Percentiles rank a stretch among this genome's conserved stretches.
These are phyloP conservation scores for Sphagnum tenellum DNA, from an alignment of 225 moss, liverwort and hornwort species.

Conservation along the genomic window DNA sequence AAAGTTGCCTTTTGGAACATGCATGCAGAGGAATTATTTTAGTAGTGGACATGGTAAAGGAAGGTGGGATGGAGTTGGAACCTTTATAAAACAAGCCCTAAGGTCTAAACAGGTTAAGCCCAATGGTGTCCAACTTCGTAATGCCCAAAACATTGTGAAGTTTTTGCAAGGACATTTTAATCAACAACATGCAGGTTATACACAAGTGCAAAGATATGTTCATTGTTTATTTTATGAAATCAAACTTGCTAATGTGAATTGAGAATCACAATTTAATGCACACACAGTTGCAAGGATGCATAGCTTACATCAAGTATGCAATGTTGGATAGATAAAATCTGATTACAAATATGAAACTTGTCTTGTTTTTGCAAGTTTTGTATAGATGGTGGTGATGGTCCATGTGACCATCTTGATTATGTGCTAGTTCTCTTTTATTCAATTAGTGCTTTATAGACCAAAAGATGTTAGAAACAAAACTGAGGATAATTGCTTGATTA, in stretches of 20 bases:
- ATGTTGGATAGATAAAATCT: background rate
- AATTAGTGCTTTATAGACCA: too few relatives aligned
- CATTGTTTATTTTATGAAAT: too few relatives aligned
- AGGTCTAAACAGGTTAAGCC: background rate
- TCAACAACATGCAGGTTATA: background rate
- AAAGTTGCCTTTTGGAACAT: background rate
- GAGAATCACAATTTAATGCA: background rate
- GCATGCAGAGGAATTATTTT: background rate
- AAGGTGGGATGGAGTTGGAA: background rate
- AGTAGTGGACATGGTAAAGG: background rate
- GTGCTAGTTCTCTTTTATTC: too few relatives aligned
- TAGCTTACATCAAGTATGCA: background rate
- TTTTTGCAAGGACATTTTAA: background rate
- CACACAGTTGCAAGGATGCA: background rate
- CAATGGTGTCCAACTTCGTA: background rate
- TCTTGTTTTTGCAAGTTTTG: slow-evolving; percentile 1
- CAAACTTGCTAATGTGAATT: background rate
- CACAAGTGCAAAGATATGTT: too few relatives aligned
- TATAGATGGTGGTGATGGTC: background rate
- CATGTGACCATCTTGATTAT: background rate
- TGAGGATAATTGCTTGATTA: background rate
- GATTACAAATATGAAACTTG: background rate
- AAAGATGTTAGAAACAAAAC: background rate
- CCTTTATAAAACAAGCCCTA: background rate
- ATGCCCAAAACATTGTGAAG: background rate